Percentiles rank a stretch among this genome's conserved stretches.
phyloP scores from a whole-genome alignment of 805 yeast species.

The Wickerhamiella sorbophila region DNA sequence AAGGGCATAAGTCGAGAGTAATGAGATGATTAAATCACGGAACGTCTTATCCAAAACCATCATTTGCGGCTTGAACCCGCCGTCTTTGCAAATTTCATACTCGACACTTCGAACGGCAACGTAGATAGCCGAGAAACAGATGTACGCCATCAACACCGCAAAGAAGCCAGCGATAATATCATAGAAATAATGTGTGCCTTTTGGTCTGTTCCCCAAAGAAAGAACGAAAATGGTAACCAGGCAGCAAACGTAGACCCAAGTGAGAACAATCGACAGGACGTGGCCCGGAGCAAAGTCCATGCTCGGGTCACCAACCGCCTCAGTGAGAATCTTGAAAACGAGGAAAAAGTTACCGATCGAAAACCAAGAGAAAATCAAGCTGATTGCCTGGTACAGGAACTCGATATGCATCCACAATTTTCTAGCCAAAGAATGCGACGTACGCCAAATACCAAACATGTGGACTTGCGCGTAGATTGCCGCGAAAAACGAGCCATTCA shows the following conservation, averaged over 20 bases:
- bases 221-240: slow-evolving; percentile 75
- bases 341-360: slow-evolving; percentile 83
- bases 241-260: slow-evolving; percentile 76
- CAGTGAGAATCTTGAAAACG: slow-evolving; percentile 86
- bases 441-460: slow-evolving; percentile 75
- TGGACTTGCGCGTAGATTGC: slow-evolving; percentile 81
- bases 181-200: slow-evolving; percentile 74
- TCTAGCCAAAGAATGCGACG: slow-evolving; percentile 70
- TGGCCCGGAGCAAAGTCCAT: slow-evolving; percentile 60
- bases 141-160: slow-evolving; percentile 77
- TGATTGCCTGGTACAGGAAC: slow-evolving; percentile 73
- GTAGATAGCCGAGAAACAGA: slow-evolving; percentile 75
- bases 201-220: slow-evolving; percentile 88
- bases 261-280: slow-evolving; percentile 58
- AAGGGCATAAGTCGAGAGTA: slow-evolving; percentile 68
- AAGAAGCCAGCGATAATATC: slow-evolving; percentile 60
- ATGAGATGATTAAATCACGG: slow-evolving; percentile 76
- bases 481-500: slow-evolving; percentile 95
- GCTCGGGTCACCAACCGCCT: slow-evolving; percentile 51
- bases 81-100: slow-evolving; percentile 33
- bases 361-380: slow-evolving; percentile 77
- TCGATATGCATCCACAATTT: slow-evolving; percentile 74
- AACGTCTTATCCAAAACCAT: slow-evolving; percentile 42
- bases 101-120: slow-evolving; percentile 63
- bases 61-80: slow-evolving; percentile 30